These are phyloP conservation scores for Nymphaea thermarum DNA, from an alignment of 164 flowering plant species.

Conservation along the genomic window DNA sequence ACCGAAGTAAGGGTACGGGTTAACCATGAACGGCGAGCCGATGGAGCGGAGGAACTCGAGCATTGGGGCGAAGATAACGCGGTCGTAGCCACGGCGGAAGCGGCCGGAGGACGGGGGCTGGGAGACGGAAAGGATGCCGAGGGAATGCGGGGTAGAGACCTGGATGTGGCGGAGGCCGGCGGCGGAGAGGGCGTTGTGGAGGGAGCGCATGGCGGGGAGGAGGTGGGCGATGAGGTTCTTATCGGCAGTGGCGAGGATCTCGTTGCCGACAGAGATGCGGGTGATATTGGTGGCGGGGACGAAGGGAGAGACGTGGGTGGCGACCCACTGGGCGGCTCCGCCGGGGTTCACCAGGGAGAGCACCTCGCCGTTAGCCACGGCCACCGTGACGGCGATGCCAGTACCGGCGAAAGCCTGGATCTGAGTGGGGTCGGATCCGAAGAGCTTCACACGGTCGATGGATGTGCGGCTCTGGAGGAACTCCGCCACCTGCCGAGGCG, in stretches of 20 bases:
- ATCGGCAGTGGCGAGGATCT: constrained; percentile 36
- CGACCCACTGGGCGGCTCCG: constrained; percentile 50
- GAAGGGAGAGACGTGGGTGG: constrained; percentile 40
- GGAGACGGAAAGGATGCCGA: constrained; percentile 40
- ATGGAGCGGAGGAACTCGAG: constrained; percentile 50
- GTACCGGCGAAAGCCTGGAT: constrained; percentile 65
- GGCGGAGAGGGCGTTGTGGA: constrained; percentile 40
- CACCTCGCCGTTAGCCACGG: constrained; percentile 60
- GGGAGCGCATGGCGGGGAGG: constrained; percentile 62
- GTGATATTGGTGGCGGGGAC: constrained; percentile 50
- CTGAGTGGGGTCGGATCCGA: constrained; percentile 63
- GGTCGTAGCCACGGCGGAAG: constrained; percentile 55
- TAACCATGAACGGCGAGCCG: constrained; percentile 60
- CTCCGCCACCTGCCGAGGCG: constrained; percentile 62
- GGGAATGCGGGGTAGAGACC: constrained; percentile 73
- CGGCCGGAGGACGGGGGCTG: constrained; percentile 57
- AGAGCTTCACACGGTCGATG: constrained; percentile 65
- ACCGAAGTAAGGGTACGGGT: constrained; percentile 86
- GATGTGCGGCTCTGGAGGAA: constrained; percentile 49
- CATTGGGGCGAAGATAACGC: constrained; percentile 42
- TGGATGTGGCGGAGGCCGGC: constrained; percentile 34
- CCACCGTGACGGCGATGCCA: constrained; percentile 45
- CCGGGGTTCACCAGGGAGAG: constrained; percentile 26
- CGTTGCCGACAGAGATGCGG: constrained; percentile 62
- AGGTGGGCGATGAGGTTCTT: constrained; percentile 31